phyloP scores from a whole-genome alignment of 2,329 filamentous ascomycete genomes.

The Cryphonectria carpinicola region DNA sequence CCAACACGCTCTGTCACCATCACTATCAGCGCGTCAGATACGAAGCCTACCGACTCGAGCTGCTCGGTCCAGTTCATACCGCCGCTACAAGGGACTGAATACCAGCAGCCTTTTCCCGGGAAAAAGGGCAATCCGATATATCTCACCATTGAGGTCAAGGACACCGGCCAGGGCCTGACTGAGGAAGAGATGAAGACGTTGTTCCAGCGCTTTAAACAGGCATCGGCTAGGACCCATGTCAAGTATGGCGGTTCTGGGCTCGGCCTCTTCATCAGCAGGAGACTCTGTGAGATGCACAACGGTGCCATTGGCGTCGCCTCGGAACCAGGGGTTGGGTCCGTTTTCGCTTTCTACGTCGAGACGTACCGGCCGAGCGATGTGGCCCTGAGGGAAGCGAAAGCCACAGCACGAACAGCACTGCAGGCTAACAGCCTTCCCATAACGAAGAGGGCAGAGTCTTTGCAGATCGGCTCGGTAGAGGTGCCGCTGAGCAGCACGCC shows the following conservation, averaged over 20 bases:
- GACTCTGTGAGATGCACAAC: conserved; percentile 79
- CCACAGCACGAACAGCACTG: conserved; percentile 41
- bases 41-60: conserved; percentile 44
- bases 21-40: conserved; percentile 48
- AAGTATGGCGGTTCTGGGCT: conserved; percentile 76
- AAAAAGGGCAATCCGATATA: conserved; percentile 56
- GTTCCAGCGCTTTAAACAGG: conserved; percentile 76
- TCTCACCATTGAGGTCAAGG: conserved; percentile 74
- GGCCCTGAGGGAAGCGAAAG: conserved; percentile 46
- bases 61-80: conserved; percentile 66
- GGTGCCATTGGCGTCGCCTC: conserved; percentile 78
- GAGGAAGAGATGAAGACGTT: conserved; percentile 69
- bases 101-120: conserved; percentile 39
- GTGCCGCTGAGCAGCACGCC: conserved; percentile 27
- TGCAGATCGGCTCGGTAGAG: conserved; percentile 28
- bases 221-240: conserved; percentile 71
- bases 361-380: conserved; percentile 50
- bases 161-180: conserved; percentile 74
- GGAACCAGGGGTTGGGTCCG: conserved; percentile 70
- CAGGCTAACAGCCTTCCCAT: conserved; percentile 33
- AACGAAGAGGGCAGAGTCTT: conserved; percentile 28
- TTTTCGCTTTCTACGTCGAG: conserved; percentile 76
- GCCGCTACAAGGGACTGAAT: conserved; percentile 51
- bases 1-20: conserved; percentile 59
- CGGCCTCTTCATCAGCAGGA: conserved; percentile 76